Evolutionary conservation across 2,329 filamentous ascomycete species (phyloP), one percentile per base, ranked within the genome.

Genomic region (Diplodia sapinea): DNA sequence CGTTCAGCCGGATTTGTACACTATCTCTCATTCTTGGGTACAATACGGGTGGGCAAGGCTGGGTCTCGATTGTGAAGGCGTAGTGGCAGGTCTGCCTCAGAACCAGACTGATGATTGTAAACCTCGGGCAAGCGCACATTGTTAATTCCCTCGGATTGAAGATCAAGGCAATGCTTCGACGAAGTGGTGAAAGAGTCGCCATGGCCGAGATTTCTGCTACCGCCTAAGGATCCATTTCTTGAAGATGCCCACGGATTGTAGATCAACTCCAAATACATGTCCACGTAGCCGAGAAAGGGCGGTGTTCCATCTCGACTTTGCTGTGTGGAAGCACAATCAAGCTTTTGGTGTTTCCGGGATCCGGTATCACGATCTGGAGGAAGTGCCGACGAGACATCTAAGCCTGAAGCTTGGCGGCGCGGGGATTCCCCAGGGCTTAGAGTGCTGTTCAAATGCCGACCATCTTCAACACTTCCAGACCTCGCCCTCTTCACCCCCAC

Each of bases 201-300:
- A 13, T 36, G 17, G 23, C 17, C 26, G 23, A 20, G 17, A 23
- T 20, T 8, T 3, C 31, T n/a, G 26, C 12, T n/a, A n/a, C 36
- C 15, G 11, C 38, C 29, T 3, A 3, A n/a, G 29, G 4, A 11
- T 4, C 4, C n/a, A 11, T 26, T 20, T 9, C 33, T 15, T 5
- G 49, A 29, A 4, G 49, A 65, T n/a, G 23, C 6, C 62, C 38
- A 55, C 1, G 62, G 62, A 43, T 65, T 65, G 26, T 55, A 65
- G 23, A 50, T 54, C 23, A 65, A 47, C 31, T 63, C 59, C 43
- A 38, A 17, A 20, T 63, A 63, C 17, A 63, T 13, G 40, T 63
- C 59, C 20, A 38, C 29, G 20, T 38, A 63, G 31, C n/a, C 52
- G 11, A 40, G 54, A 12, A 47, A 20, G 2, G 23, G n/a, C 26